Evolutionary conservation across 768 basidiomycete genomes (phyloP), one percentile per base, ranked within the genome.

Genomic region (Pulveroboletus ravenelii): DNA sequence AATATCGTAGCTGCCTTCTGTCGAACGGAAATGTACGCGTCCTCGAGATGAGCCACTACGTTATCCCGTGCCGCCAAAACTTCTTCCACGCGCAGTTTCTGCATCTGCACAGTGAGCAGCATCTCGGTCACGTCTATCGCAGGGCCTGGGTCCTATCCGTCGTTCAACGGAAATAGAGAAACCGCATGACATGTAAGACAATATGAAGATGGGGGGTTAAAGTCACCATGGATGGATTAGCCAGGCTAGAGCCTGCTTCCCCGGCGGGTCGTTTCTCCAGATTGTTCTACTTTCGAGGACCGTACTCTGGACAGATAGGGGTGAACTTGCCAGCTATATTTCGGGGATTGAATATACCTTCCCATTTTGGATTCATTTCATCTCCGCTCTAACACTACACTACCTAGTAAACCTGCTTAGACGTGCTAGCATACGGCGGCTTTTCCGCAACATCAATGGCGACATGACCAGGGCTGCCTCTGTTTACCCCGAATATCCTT

Each of bases 41-140:
- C 76, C 30, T 77, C 72, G 12, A 89, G 74, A 29, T 78, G 78
- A 37, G 76, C 67, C 2, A 85, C 77, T 14, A 76, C 78, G 29
- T 74, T 76, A 59, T 89, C 86, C 36, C 86, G 79, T 29, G 85
- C 86, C 25, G 67, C 70, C 46, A 83, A 63, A 2, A 81, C 83
- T 58, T 87, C 84, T 18, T 63, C 65, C 1, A 81, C 76, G 42
- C 76, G 75, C 43, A 76, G 49, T 36, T 72, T 73, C 54, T 84
- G 81, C 31, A 76, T 65, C 53, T 81, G 75, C 17, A 82, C 68
- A 50, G 80, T 78, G 25, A 84, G 66, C 10, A 80, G 75, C 62
- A 80, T 72, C 53, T 82, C 80, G 3, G 74, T 77, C 31, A 52
- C 32, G 8, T 53, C 44, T 6, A 47, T 13, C 10, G 42, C 23